Conservation (phyloP, 139 green algal genomes). For the Closterium sp. region DNA sequence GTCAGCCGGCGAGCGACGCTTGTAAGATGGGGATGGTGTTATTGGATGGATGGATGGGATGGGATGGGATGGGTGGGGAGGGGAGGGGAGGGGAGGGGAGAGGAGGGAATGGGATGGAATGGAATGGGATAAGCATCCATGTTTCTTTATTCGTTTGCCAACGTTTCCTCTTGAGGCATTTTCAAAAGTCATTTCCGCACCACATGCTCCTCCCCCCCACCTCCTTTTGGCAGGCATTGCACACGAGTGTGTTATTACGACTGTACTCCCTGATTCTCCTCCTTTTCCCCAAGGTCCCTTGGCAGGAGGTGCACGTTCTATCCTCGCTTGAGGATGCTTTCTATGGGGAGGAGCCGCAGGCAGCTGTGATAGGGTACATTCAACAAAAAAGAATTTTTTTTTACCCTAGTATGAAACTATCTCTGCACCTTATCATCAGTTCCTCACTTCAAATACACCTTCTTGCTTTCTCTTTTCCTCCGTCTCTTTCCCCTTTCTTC, state of each 20-base stretch:
- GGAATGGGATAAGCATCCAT: no score
- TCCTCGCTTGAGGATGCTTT: constrained; percentile 66
- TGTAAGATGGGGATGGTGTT: constrained; percentile 56
- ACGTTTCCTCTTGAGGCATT: constrained; percentile 58
- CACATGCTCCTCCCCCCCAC: no score
- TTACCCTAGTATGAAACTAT: background rate
- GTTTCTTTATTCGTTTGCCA: no score
- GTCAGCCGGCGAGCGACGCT: constrained; percentile 84
- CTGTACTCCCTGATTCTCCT: constrained; percentile 60
- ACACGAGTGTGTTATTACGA: no score
- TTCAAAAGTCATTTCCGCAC: no score
- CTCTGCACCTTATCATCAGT: no score
- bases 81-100: no score
- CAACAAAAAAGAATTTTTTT: constrained; percentile 80
- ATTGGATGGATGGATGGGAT: no score
- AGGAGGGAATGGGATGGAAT: no score
- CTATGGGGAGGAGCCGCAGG: constrained; percentile 58
- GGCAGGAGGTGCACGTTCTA: constrained; percentile 80
- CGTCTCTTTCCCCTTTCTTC: no score
- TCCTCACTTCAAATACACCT: no score
- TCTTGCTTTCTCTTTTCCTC: background rate
- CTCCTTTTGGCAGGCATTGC: no score
- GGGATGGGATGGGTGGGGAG: constrained; percentile 28
- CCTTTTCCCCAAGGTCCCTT: background rate
- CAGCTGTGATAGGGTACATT: constrained; percentile 72